phyloP scores from a whole-genome alignment of 2,329 filamentous ascomycete genomes.

The Sporothrix phasma region DNA sequence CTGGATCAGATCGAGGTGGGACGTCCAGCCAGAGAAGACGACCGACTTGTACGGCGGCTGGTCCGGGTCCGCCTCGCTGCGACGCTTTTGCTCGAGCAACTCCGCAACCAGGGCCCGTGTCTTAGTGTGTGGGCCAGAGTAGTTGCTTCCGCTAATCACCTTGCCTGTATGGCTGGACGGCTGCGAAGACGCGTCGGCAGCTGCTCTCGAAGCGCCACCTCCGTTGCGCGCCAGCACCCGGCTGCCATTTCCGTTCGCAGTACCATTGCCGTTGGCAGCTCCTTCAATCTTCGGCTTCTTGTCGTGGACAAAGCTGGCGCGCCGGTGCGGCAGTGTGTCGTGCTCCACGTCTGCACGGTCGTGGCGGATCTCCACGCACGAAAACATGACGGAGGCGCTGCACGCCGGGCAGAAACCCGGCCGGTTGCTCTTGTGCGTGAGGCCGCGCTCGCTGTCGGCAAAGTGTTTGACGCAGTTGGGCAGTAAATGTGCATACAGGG shows the following conservation, averaged over 20 bases:
- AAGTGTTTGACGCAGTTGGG: constrained; percentile 56
- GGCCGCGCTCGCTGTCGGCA: constrained; percentile 39
- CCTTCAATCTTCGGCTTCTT: not conserved
- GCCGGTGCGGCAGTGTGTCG: constrained; percentile 37
- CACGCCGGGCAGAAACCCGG: constrained; percentile 59
- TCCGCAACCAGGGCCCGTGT: constrained; percentile 72
- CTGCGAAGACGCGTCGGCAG: not conserved
- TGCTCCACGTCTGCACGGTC: constrained; percentile 48
- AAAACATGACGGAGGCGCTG: constrained; percentile 49
- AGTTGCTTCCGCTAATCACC: constrained; percentile 51
- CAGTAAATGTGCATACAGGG: constrained; percentile 84
- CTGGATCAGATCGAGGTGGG: constrained; percentile 85
- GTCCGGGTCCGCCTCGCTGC: constrained; percentile 49
- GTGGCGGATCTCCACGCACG: constrained; percentile 59
- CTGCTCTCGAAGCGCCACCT: not conserved
- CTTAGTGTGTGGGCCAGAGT: constrained; percentile 84
- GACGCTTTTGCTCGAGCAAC: constrained; percentile 53
- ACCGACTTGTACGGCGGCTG: constrained; percentile 82
- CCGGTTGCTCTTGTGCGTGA: constrained; percentile 32
- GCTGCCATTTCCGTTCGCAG: not conserved
- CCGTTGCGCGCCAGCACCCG: not conserved
- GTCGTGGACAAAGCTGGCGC: not conserved
- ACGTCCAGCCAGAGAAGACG: constrained; percentile 93
- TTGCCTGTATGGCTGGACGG: constrained; percentile 25
- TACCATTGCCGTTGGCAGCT: not conserved